Conservation (phyloP, 2,329 filamentous ascomycete species). For the Esteya vermicola region DNA sequence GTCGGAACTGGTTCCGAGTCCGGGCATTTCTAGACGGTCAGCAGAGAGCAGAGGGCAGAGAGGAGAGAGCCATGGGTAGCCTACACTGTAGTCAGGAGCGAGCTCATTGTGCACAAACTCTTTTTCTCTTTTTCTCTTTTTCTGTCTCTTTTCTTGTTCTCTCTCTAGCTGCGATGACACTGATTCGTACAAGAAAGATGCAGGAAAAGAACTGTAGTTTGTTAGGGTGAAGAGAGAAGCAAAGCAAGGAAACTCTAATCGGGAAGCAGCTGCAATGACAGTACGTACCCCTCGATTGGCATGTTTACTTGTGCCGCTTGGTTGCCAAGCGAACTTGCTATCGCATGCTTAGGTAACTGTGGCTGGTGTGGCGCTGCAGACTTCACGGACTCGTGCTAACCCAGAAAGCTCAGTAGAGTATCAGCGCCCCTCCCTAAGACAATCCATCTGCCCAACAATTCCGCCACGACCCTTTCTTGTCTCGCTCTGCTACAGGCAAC, state of each 20-base stretch:
- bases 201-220: no score
- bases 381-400: no score
- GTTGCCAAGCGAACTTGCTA: constrained; percentile 7
- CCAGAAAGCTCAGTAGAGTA: no score
- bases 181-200: no score
- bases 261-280: no score
- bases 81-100: constrained; percentile 18
- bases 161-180: no score
- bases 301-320: constrained; percentile 10
- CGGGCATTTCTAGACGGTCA: constrained; percentile 55
- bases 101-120: constrained; percentile 12
- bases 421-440: not conserved
- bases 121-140: no score
- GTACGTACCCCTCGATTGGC: not conserved
- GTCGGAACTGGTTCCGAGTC: constrained; percentile 81
- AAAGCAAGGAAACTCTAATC: no score
- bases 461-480: not conserved
- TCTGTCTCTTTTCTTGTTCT: no score
- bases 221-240: not conserved
- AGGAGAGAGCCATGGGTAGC: not conserved
- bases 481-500: no score
- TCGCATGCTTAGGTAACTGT: not conserved
- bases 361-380: not conserved
- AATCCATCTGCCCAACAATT: not conserved
- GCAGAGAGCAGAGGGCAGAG: not conserved